phyloP scores from a whole-genome alignment of 1,284 basidiomycete species.

The Porphyrellus sp. region DNA sequence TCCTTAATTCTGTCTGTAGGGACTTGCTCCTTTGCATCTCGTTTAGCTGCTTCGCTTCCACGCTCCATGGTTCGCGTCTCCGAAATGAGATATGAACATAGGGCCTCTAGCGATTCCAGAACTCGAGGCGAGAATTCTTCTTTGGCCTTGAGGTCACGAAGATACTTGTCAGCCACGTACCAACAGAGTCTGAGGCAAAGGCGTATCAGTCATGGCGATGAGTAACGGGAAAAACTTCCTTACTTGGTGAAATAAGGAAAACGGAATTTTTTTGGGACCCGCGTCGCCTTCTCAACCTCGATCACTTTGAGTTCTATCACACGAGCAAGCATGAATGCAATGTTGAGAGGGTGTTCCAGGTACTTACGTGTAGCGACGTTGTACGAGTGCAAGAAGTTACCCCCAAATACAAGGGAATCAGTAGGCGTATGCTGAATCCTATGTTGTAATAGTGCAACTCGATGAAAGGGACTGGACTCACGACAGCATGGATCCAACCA shows the following conservation, averaged over 20 bases:
- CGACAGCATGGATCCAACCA: slow-evolving; percentile 97
- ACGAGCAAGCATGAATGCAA: slow-evolving; percentile 3
- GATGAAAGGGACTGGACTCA: slow-evolving; percentile 40
- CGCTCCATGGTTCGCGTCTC: slow-evolving; percentile 71
- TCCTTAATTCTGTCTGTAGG: slow-evolving; percentile 81
- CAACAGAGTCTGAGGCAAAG: slow-evolving; percentile 67
- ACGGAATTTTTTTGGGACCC: slow-evolving; percentile 92
- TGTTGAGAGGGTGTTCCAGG: background rate
- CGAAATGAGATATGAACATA: slow-evolving; percentile 77
- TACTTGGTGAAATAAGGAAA: slow-evolving; percentile 86
- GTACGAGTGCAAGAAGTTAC: slow-evolving; percentile 92
- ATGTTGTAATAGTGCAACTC: background rate
- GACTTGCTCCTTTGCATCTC: slow-evolving; percentile 75
- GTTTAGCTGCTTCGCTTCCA: slow-evolving; percentile 58
- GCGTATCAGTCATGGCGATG: slow-evolving; percentile 1
- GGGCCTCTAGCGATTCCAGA: slow-evolving; percentile 64
- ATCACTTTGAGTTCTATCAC: slow-evolving; percentile 76
- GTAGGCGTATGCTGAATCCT: slow-evolving; percentile 74
- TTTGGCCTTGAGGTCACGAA: slow-evolving; percentile 65
- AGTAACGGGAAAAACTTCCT: slow-evolving; percentile 20
- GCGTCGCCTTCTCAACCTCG: slow-evolving; percentile 89
- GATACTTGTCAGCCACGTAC: slow-evolving; percentile 82
- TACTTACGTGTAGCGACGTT: slow-evolving; percentile 70
- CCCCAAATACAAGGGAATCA: slow-evolving; percentile 94
- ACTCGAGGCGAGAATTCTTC: slow-evolving; percentile 62